Evolutionary conservation across 176 grass and related monocot genomes (phyloP), one percentile per base, ranked within the genome.

Genomic region (Aegilops speltoides): DNA sequence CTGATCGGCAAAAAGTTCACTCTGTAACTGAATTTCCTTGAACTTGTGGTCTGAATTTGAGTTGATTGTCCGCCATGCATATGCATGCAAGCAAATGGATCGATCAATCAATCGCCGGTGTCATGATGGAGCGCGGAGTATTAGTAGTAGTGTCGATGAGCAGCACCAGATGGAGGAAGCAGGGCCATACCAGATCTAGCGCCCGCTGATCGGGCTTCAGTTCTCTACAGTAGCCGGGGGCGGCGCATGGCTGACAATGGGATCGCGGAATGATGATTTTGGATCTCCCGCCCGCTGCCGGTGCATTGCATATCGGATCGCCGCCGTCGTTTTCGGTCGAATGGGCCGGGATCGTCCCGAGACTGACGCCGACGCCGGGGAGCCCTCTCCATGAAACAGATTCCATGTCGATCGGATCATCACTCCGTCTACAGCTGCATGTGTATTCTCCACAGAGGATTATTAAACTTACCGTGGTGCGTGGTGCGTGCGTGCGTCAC

Each of bases 171-270:
- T n/a, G 48, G 86, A 52, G 71, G 31, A 88, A 83, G 29, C 10
- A 11, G 75, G 64, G 81, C 87, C 87, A 84, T 89, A 33, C 54
- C 81, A 71, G 87, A 89, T 88, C 87, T 84, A 52, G 28, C 17
- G 2, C 61, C 17, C 57, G 8, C 20, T 20, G 52, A 26, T 26
- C 15, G 41, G 29, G n/a, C 76, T 34, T 29, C 78, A 13, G 61
- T 7, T 80, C 10, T 20, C 43, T 82, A 69, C 64, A 36, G 38
- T n/a, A 7, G 32, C 65, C 25, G 14, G 34, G 4, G 69, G 40
- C 40, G 73, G 72, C 48, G 37, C 28, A 1, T 7, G 45, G 22
- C 38, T 31, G 25, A 37, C 4, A 41, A 25, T 45, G 70, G 8
- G 36, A 32, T 32, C 64, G 10, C 20, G 19, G 71, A 74, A 26